phyloP scores from a whole-genome alignment of 2,329 filamentous ascomycete species.

The Cucurbitaria berberidis region DNA sequence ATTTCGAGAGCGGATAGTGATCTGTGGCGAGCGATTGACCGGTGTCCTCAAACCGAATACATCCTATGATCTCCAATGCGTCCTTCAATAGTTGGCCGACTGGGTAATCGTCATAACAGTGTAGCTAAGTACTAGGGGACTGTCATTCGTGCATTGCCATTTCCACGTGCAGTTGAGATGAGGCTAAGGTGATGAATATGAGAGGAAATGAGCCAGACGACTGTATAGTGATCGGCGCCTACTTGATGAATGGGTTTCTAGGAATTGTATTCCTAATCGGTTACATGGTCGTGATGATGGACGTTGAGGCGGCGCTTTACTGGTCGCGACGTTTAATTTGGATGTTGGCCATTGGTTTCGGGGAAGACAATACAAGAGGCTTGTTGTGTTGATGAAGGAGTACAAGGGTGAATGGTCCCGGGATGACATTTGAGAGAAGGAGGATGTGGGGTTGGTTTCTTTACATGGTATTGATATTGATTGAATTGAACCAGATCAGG shows the following conservation, averaged over 20 bases:
- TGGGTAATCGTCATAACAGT: constrained; percentile 43
- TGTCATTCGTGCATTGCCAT: no score
- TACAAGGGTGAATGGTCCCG: constrained; percentile 27
- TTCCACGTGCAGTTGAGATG: no score
- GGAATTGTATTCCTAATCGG: constrained; percentile 45
- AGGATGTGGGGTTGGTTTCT: not conserved
- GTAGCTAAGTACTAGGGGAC: no score
- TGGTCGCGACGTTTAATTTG: constrained; percentile 46
- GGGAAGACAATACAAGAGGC: constrained; percentile 44
- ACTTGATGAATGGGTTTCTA: constrained; percentile 48
- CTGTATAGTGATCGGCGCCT: constrained; percentile 52
- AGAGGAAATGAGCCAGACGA: no score
- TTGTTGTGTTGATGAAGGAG: constrained; percentile 36
- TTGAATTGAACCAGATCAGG: not conserved
- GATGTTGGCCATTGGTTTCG: constrained; percentile 41
- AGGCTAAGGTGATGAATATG: no score
- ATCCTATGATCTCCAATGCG: not conserved
- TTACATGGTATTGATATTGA: not conserved
- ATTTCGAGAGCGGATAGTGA: constrained; percentile 31
- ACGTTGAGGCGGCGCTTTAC: constrained; percentile 35
- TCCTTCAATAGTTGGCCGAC: no score
- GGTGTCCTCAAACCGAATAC: constrained; percentile 54
- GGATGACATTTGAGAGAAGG: not conserved
- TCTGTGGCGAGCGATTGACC: constrained; percentile 53
- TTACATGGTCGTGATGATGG: constrained; percentile 44